Percentiles rank a stretch among this genome's conserved stretches.
These are phyloP conservation scores for Colletotrichum tanaceti DNA, from an alignment of 2,329 filamentous ascomycete genomes.

Conservation along the genomic window DNA sequence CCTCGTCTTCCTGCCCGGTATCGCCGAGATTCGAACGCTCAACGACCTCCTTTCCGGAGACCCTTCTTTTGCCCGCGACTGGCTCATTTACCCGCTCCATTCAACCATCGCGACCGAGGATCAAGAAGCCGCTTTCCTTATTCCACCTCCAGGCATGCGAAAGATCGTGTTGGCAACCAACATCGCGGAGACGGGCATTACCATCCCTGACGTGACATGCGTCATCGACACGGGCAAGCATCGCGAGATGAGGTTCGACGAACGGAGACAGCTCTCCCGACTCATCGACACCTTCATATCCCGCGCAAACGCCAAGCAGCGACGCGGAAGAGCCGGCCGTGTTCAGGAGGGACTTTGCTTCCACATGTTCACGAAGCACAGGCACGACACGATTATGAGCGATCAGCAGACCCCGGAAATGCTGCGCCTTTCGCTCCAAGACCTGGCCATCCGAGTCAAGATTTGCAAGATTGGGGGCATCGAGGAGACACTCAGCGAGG, in stretches of 20 bases:
- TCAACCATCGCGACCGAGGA: conserved; percentile 97
- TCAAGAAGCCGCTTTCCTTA: conserved; percentile 89
- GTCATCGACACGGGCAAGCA: conserved; percentile 98
- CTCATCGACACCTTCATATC: conserved; percentile 96
- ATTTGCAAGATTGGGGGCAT: conserved; percentile 96
- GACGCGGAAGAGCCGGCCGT: conserved; percentile 91
- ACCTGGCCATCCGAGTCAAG: conserved; percentile 94
- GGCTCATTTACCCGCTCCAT: conserved; percentile 90
- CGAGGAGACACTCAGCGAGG: conserved; percentile 87
- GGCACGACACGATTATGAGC: conserved; percentile 85
- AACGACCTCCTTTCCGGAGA: conserved; percentile 87
- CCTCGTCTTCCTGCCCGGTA: conserved; percentile 93
- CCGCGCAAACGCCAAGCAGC: conserved; percentile 93
- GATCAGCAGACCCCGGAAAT: conserved; percentile 98
- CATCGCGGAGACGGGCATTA: conserved; percentile 98
- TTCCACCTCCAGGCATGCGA: conserved; percentile 82
- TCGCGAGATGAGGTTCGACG: conserved; percentile 97
- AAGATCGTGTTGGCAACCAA: conserved; percentile 98
- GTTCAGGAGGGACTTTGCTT: conserved; percentile 96
- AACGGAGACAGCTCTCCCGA: conserved; percentile 88
- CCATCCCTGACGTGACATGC: conserved; percentile 96
- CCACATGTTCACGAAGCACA: conserved; percentile 91
- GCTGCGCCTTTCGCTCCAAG: conserved; percentile 91
- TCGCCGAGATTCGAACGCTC: conserved; percentile 89
- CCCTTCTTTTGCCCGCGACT: conserved; percentile 78